Evolutionary conservation across 1,284 basidiomycete genomes (phyloP).

Genomic region (Malassezia yamatoensis): DNA sequence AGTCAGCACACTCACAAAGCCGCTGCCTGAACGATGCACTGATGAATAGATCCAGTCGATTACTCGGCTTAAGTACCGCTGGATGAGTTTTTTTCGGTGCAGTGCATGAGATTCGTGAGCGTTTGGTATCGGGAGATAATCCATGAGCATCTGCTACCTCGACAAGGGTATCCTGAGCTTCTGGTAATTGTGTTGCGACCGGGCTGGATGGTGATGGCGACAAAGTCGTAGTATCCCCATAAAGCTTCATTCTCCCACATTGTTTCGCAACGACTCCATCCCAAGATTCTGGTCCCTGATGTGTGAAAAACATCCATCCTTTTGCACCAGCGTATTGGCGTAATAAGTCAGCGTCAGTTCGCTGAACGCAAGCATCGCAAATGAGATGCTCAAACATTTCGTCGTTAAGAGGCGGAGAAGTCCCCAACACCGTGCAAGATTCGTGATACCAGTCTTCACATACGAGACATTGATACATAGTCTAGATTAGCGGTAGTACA

Average conservation of each 20-base stretch:
- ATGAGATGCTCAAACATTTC: conserved; percentile 39
- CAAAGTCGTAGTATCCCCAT: neutral
- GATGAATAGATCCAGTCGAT: conserved; percentile 38
- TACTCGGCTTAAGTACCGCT: neutral
- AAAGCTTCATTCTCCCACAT: neutral
- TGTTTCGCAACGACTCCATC: neutral
- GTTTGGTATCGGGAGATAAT: neutral
- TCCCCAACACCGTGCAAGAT: conserved; percentile 37
- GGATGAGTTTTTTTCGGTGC: neutral
- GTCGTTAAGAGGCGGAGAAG: conserved; percentile 21
- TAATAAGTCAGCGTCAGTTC: conserved; percentile 21
- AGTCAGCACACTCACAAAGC: conserved; percentile 46
- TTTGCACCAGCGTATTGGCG: conserved; percentile 26
- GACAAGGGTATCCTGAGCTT: no score
- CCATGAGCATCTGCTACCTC: neutral
- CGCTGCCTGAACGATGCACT: conserved; percentile 42
- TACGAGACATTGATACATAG: conserved; percentile 49
- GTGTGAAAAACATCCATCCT: neutral
- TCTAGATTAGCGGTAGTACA: conserved; percentile 14
- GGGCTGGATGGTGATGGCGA: no score
- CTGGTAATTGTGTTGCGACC: no score
- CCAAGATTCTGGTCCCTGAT: neutral
- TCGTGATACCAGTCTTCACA: conserved; percentile 51
- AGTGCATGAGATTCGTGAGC: neutral
- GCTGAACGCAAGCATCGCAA: conserved; percentile 38